Percentiles rank a stretch among this genome's conserved stretches.
Evolutionary conservation across 768 basidiomycete genomes (phyloP).

Genomic region (Auricularia auricula-judae): DNA sequence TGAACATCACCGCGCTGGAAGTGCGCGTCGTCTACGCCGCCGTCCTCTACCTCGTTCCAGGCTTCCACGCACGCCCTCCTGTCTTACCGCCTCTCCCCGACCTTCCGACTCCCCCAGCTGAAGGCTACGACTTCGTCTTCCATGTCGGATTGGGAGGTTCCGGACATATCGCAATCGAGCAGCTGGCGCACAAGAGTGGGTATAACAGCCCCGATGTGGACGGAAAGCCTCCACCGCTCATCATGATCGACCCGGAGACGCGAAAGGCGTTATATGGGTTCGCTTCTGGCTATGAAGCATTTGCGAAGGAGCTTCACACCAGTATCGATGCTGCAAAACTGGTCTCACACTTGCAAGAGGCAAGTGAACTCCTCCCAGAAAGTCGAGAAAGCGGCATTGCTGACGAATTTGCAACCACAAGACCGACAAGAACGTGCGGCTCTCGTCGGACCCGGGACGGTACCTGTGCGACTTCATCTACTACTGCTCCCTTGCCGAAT

Average conservation of each 20-base stretch:
- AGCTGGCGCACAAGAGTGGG: constrained; percentile 53
- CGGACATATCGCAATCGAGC: constrained; percentile 53
- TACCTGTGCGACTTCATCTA: constrained; percentile 70
- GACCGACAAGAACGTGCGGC: constrained; percentile 44
- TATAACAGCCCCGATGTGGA: constrained; percentile 59
- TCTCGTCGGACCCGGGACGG: constrained; percentile 67
- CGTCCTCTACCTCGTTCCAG: constrained; percentile 43
- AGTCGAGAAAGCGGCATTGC: background rate
- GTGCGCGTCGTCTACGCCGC: constrained; percentile 50
- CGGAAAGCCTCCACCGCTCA: constrained; percentile 40
- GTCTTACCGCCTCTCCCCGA: constrained; percentile 30
- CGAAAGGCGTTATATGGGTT: constrained; percentile 23
- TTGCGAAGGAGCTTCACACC: constrained; percentile 46
- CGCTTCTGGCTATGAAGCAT: constrained; percentile 38
- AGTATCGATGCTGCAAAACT: constrained; percentile 49
- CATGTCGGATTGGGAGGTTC: constrained; percentile 60
- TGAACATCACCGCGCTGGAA: constrained; percentile 49
- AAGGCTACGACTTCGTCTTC: constrained; percentile 58
- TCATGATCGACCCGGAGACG: background rate
- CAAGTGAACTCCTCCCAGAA: constrained; percentile 17
- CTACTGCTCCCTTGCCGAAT: constrained; percentile 63
- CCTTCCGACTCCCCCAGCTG: constrained; percentile 27
- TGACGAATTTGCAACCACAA: background rate
- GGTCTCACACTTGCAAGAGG: constrained; percentile 42
- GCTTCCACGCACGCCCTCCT: constrained; percentile 51